These are phyloP conservation scores for Afroboletus lepidellus DNA, from an alignment of 1,284 basidiomycete genomes.

Conservation along the genomic window DNA sequence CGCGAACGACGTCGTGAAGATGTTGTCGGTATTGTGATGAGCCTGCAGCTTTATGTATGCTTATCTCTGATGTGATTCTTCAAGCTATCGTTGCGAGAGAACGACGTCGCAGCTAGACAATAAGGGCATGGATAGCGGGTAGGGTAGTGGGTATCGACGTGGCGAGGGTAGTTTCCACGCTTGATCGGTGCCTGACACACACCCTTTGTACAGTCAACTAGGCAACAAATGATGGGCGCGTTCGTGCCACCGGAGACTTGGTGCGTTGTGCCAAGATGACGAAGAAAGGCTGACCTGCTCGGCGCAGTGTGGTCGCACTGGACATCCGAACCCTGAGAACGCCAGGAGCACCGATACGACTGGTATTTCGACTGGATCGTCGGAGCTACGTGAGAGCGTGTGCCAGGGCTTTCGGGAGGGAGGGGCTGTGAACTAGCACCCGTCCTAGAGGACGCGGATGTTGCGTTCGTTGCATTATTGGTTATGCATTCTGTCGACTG, in stretches of 20 bases:
- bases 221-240: constrained; percentile 3
- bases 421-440: too few species aligned
- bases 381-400: too few species aligned
- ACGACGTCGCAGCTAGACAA: constrained; percentile 13
- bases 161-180: constrained; percentile 19
- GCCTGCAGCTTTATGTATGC: constrained; percentile 5
- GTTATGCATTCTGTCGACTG: too few species aligned
- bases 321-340: neutral
- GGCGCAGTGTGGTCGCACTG: constrained; percentile 8
- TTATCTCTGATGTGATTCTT: constrained; percentile 10
- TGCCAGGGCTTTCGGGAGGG: too few species aligned
- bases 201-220: constrained; percentile 8
- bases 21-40: neutral
- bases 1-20: too few species aligned
- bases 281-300: constrained; percentile 14
- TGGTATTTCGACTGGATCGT: constrained; percentile 20
- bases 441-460: too few species aligned
- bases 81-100: constrained; percentile 26
- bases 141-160: constrained; percentile 21
- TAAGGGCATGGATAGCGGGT: constrained; percentile 14
- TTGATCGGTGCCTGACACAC: constrained; percentile 8
- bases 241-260: constrained; percentile 10
- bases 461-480: too few species aligned
- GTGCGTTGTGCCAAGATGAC: constrained; percentile 12
- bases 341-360: constrained; percentile 15